Evolutionary conservation across 768 basidiomycete species (phyloP), one percentile per base, ranked within the genome.

Genomic region (Russula emetica): DNA sequence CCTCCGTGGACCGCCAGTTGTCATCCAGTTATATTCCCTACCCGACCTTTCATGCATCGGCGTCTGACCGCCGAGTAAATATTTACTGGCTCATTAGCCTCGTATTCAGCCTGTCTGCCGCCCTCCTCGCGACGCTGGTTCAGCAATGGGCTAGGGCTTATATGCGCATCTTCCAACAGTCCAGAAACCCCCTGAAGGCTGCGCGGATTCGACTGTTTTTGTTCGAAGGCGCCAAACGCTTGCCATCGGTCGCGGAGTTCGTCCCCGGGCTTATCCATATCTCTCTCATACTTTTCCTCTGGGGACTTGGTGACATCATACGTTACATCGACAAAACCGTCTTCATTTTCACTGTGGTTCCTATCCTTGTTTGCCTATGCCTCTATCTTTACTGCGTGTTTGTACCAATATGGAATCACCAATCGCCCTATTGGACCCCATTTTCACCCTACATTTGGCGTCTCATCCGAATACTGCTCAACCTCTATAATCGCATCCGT

Each of bases 61-160:
- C 63, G 2, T 74, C 77, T 22, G 69, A 77, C 4, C 63, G 78
- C 38, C 76, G 76, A 63, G 67, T 74, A 22, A 82, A 83, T 63
- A 67, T 67, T 0, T 69, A 77, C 7, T 82, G 78, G 78, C 79
- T 82, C 66, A 51, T 64, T 7, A 69, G 67, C 52, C 68, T 74
- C 6, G 60, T 70, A 20, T 71, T 78, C 56, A 80, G 79, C 63
- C 72, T 83, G 7, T 72, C 72, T 1, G 76, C 78, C 30, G 79
- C 77, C 60, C 72, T 82, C 22, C 63, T 71, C 10, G 79, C 79
- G 18, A 81, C 78, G n/a, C 67, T 83, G 6, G 76, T 80, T 26
- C 77, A 83, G 65, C 79, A 81, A 61, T 83, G 82, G 82, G 72
- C 78, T 2, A 74, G 77, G 14, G 74, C 76, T 38, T 79, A 79